phyloP scores from a whole-genome alignment of 2,329 filamentous ascomycete species.

The Tetracladium maxilliforme region DNA sequence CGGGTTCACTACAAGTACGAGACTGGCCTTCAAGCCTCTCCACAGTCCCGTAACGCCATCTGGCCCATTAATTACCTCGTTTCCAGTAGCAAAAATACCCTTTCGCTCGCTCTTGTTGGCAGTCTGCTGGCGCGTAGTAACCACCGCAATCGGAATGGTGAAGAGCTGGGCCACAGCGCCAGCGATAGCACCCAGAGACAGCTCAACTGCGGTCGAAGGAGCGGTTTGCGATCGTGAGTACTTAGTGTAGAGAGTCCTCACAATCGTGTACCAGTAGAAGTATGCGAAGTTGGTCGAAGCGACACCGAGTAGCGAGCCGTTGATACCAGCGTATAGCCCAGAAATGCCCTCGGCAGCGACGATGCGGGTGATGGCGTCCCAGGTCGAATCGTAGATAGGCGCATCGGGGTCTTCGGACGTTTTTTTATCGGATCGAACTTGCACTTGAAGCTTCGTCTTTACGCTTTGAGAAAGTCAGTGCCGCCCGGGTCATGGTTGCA shows the following conservation, averaged over 20 bases:
- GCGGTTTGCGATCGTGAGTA: slow-evolving; percentile 19
- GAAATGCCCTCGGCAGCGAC: slow-evolving; percentile 61
- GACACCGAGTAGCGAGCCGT: slow-evolving; percentile 75
- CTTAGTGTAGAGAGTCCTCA: slow-evolving; percentile 63
- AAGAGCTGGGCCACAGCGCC: slow-evolving; percentile 89
- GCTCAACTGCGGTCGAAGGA: slow-evolving; percentile 68
- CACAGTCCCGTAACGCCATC: slow-evolving; percentile 83
- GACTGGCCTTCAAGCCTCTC: slow-evolving; percentile 88
- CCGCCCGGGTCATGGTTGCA: background rate
- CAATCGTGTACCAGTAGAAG: slow-evolving; percentile 96
- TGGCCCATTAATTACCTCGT: slow-evolving; percentile 78
- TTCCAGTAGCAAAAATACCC: slow-evolving; percentile 72
- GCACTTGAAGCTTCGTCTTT: slow-evolving; percentile 91
- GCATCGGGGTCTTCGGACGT: slow-evolving; percentile 32
- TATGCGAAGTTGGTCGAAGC: slow-evolving; percentile 98
- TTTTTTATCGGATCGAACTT: slow-evolving; percentile 69
- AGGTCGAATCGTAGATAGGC: slow-evolving; percentile 70
- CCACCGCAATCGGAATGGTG: slow-evolving; percentile 89
- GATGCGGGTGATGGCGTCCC: slow-evolving; percentile 82
- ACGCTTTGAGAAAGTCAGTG: slow-evolving; percentile 42
- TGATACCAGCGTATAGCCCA: slow-evolving; percentile 82
- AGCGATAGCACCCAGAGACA: slow-evolving; percentile 72
- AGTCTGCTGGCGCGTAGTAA: slow-evolving; percentile 93
- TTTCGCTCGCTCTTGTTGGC: slow-evolving; percentile 74
- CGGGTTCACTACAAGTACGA: slow-evolving; percentile 91